Evolutionary conservation across 331 rosid genomes (phyloP), one percentile per base, ranked within the genome.

Genomic region (Quercus phellos): DNA sequence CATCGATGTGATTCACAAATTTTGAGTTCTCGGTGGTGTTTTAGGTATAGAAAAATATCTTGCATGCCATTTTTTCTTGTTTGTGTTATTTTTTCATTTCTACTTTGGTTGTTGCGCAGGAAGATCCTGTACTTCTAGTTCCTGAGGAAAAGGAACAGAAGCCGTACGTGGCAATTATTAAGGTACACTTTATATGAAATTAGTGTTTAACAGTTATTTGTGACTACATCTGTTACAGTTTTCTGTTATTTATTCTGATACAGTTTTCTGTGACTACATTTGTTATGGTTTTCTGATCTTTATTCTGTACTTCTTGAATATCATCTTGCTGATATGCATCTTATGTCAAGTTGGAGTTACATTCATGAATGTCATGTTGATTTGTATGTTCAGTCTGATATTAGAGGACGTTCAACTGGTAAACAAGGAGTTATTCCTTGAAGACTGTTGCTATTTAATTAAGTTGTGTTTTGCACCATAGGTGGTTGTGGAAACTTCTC

Each of bases 111-210:
- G 69, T 75, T 78, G 71, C 68, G 69, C 84, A 95, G 98, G 99
- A 91, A 91, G 99, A 93, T 75, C 96, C 99, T 24, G 99, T 95
- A 66, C 97, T 95, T 84, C 90, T 95, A 8, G 83, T 64, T 24
- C 98, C 97, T 0, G 94, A 93, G 86, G 88, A 86, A 68, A 84
- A 58, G 55, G 59, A 54, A 9, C 94, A 93, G 70, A 93, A 95
- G 79, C 99, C 99, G 5, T 95, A 92, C 56, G 98, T 93, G 24
- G 99, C 98, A 53, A 95, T 95, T 80, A 90, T 91, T n/a, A 91
- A 95, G 98, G 99, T 91, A 77, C 70, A 6, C 74, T 64, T 69
- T 72, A 64, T 72, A 6, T 12, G 74, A 69, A 77, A 9, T 53
- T 66, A 16, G 46, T 38, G 12, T 38, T 38, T 38, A 38, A 8